phyloP scores from a whole-genome alignment of 441 rosid species.

The Gossypium trilobum region DNA sequence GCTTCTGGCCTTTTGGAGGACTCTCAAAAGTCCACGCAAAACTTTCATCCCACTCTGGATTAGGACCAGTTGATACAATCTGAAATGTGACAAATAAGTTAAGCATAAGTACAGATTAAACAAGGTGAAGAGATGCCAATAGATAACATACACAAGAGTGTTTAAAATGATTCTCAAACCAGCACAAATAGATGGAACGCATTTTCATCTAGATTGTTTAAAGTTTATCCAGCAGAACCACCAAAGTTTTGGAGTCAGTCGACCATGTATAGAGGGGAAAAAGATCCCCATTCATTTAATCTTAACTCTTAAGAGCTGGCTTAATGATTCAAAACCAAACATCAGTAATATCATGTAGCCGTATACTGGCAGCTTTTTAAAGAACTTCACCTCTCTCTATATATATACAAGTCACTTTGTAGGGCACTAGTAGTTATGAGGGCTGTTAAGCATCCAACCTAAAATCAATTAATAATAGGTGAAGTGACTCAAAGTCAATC shows the following conservation, averaged over 20 bases:
- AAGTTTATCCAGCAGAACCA: background rate
- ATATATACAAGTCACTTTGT: background rate
- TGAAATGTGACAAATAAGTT: conserved; percentile 18
- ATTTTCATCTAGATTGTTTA: background rate
- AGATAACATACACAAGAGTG: background rate
- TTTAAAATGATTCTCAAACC: background rate
- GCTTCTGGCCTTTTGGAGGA: conserved; percentile 98
- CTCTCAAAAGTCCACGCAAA: conserved; percentile 94
- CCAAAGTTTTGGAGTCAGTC: background rate
- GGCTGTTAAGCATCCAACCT: background rate
- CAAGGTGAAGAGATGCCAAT: background rate
- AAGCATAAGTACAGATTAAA: background rate
- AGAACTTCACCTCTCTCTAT: background rate
- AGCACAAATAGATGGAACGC: background rate
- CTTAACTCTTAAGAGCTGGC: background rate
- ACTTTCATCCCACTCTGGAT: conserved; percentile 98
- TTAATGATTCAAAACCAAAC: background rate
- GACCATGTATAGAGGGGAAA: background rate
- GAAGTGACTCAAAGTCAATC: background rate
- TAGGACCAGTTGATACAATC: conserved; percentile 91
- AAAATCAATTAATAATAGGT: background rate
- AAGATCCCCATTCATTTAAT: background rate
- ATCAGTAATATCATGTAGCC: background rate
- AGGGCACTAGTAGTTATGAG: background rate
- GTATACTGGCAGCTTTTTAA: background rate